Percentiles rank a stretch among this genome's conserved stretches.
Evolutionary conservation across 768 basidiomycete species (phyloP).

Genomic region (Serendipita sp.): DNA sequence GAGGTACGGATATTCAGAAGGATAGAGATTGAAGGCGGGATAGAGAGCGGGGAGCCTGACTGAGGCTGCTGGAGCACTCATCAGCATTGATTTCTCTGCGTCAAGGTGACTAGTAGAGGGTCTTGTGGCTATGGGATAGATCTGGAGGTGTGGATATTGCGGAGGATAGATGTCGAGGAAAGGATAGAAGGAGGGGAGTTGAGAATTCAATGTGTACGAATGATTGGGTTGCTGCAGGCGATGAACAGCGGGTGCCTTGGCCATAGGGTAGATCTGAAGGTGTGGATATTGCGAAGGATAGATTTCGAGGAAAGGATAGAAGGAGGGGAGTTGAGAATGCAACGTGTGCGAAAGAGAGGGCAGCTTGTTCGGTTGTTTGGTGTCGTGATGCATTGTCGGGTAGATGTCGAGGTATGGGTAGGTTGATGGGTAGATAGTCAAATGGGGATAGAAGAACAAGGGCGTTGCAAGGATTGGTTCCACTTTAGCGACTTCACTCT

Average conservation of each 20-base stretch:
- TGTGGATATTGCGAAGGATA: constrained; percentile 13
- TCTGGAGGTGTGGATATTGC: constrained; percentile 16
- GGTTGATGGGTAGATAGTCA: not conserved
- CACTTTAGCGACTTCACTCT: not conserved
- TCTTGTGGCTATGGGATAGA: constrained; percentile 13
- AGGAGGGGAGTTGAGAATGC: constrained; percentile 5
- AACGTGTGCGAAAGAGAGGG: constrained; percentile 26
- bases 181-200: constrained; percentile 9
- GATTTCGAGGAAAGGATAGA: constrained; percentile 11
- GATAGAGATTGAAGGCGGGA: not conserved
- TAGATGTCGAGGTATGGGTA: constrained; percentile 10
- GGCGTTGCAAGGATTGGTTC: not conserved
- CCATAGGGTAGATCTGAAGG: constrained; percentile 16
- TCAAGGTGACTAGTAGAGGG: not conserved
- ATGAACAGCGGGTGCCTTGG: not conserved
- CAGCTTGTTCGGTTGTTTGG: not conserved
- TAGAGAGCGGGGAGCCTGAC: not conserved
- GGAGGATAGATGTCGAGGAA: constrained; percentile 10
- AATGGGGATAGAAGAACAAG: not conserved
- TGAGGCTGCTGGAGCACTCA: not conserved
- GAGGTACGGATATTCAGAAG: constrained; percentile 7
- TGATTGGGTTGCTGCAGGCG: constrained; percentile 23
- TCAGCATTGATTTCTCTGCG: not conserved
- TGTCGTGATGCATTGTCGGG: not conserved
- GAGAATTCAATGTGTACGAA: not conserved